Base-by-base conservation (phyloP, 2,329 filamentous ascomycete species). In the Magnaporthales sp. region DNA sequence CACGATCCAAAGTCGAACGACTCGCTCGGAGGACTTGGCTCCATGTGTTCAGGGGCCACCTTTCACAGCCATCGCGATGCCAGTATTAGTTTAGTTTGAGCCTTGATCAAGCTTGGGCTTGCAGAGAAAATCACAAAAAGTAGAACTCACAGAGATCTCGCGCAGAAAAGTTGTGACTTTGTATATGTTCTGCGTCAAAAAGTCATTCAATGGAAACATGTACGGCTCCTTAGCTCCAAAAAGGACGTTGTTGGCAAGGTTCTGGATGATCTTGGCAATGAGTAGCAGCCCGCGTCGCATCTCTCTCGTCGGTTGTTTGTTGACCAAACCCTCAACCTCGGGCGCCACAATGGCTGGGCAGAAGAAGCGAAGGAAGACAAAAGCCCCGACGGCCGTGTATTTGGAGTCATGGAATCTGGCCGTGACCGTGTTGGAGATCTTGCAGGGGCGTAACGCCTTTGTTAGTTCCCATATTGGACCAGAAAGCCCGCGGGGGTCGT, bases 221-320 rank as follows among this genome's bases (percentile, higher is more conserved):
- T 89, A 91, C 3, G 87, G 86, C 72, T 91, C 88, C 74, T 91
- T 91, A 38, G 87, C 86, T 4, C 89, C 88, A 70, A 91, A 91
- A 1, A 90, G 79, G 30, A 90, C 88, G 67, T 91, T 91, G 71
- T 91, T 91, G 46, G 88, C 89, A 46, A 91, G 78, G 71, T 90
- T 90, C 71, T 91, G 89, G 26, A 91, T 84, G 67, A 91, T 85
- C 73, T 91, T 91, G 64, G 89, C 88, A 70, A 91, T 90, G 32
- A 91, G 80, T 31, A 91, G 80, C 6, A 91, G 79, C 4, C 88
- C 88, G 66, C 88, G 83, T 22, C 89, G 82, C 85, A 90, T 89
- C 71, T 89, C 87, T 73, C 89, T 90, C 1, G 87, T 87, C 6
- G 87, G 88, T 2, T 85, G 72, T 1, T 79, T 80, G 19, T 81